A percentile compares a stretch with the other conserved stretches of the same genome.
These are phyloP conservation scores for Tetrapisispora phaffii DNA, from an alignment of 805 yeast genomes.

Conservation along the genomic window DNA sequence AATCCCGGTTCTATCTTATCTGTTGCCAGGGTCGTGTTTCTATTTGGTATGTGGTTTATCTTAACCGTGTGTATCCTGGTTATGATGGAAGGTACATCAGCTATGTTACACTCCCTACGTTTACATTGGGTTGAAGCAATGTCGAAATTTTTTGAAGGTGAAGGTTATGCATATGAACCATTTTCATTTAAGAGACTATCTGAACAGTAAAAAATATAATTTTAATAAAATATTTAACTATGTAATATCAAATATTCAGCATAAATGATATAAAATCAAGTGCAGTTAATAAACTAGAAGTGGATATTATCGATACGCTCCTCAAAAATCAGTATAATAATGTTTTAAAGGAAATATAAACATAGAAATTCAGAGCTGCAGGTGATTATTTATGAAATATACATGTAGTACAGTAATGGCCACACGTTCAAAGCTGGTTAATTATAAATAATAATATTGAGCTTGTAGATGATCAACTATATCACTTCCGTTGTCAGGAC, in stretches of 20 bases:
- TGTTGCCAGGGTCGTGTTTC: conserved; percentile 59
- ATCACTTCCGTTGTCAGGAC: too few relatives aligned
- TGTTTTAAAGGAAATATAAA: too few relatives aligned
- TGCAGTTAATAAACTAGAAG: background rate
- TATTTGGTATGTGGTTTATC: conserved; percentile 92
- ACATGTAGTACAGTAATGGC: too few relatives aligned
- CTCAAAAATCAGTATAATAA: too few relatives aligned
- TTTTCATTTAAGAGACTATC: conserved; percentile 43
- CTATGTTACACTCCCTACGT: conserved; percentile 97
- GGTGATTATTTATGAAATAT: too few relatives aligned
- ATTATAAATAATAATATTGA: too few relatives aligned
- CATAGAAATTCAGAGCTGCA: too few relatives aligned
- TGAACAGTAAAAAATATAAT: background rate
- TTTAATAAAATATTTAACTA: too few relatives aligned
- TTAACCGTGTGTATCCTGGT: conserved; percentile 87
- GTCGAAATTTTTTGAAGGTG: conserved; percentile 97
- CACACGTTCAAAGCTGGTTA: too few relatives aligned
- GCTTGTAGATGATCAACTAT: too few relatives aligned
- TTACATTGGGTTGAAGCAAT: conserved; percentile 98
- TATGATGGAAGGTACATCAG: conserved; percentile 97
- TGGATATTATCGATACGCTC: too few relatives aligned
- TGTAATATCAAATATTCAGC: background rate
- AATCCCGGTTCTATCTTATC: conserved; percentile 47
- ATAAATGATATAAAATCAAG: background rate
- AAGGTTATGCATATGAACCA: conserved; percentile 86